Base-by-base conservation (phyloP, 768 basidiomycete species). In the Trametes gibbosa region DNA sequence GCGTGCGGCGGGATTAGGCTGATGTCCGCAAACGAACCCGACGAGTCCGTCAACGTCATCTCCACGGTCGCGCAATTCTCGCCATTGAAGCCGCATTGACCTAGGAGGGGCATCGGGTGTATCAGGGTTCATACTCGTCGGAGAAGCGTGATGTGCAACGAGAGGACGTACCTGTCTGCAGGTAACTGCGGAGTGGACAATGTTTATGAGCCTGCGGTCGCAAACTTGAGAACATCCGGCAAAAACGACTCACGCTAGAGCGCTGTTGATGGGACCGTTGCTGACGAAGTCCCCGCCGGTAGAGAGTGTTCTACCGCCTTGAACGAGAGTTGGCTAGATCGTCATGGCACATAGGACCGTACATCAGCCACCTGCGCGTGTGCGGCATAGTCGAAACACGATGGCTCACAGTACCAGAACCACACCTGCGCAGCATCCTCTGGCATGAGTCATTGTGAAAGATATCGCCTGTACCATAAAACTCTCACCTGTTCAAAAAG, bases 251-350 rank as follows among this genome's bases (percentile, higher is more conserved):
- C 21, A 43, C 42, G 42, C 17, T 17, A 43, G n/a, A 10, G 42
- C 42, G 42, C 5, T 21, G 42, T 59, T 68, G 21, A 70, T 69
- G 5, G 70, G 56, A 13, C 73, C 74, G 50, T 67, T 65, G 63
- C 54, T 67, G 16, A 72, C 76, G 66, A 76, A 80, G 53, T 64
- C 40, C 43, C 73, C 63, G 8, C 76, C 73, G 9, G 63, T 71
- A 16, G 77, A 76, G 41, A 82, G 56, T 43, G 76, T 68, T 7
- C 73, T 51, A 21, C 42, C 42, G 17, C 42, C 42, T 6, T 9
- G 9, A 4, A 43, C n/a, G 4, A 43, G 42, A 6, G 17, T 17
- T 2, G 42, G 42, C 42, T 43, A 19, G n/a, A 21, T 43, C 2
- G n/a, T 5, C 40, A n/a, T n/a, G n/a, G n/a, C n/a, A n/a, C n/a